These are phyloP conservation scores for Nemania sp. DNA, from an alignment of 2,329 filamentous ascomycete species.

Conservation along the genomic window DNA sequence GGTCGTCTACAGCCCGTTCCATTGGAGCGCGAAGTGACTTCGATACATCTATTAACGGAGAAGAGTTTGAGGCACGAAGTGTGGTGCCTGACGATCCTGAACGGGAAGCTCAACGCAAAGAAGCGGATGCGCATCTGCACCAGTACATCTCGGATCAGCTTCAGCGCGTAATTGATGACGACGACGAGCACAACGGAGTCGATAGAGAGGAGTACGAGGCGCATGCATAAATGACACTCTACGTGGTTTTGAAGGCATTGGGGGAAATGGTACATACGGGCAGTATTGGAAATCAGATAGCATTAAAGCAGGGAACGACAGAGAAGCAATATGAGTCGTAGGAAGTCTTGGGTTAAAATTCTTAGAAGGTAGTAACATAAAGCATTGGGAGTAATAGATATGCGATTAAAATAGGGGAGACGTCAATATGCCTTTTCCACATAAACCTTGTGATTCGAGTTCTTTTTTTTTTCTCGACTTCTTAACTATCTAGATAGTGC, in stretches of 20 bases:
- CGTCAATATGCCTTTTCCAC: not conserved
- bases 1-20: conserved; percentile 84
- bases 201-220: conserved; percentile 54
- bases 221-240: conserved; percentile 30
- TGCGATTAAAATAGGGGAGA: conserved; percentile 15
- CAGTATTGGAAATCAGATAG: not conserved
- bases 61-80: conserved; percentile 58
- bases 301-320: not conserved
- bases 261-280: not conserved
- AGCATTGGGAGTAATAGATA: conserved; percentile 20
- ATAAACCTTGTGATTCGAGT: not conserved
- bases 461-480: no score
- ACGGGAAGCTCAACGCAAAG: conserved; percentile 59
- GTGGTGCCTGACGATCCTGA: conserved; percentile 68
- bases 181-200: conserved; percentile 52
- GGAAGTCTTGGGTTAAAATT: not conserved
- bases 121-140: conserved; percentile 78
- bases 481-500: no score
- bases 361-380: conserved; percentile 15
- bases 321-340: not conserved
- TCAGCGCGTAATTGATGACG: conserved; percentile 74
- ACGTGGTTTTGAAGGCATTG: not conserved
- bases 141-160: conserved; percentile 87
- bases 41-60: conserved; percentile 62
- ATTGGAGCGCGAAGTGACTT: conserved; percentile 89